phyloP scores from a whole-genome alignment of 1,284 basidiomycete species.

The Ustilago crameri region DNA sequence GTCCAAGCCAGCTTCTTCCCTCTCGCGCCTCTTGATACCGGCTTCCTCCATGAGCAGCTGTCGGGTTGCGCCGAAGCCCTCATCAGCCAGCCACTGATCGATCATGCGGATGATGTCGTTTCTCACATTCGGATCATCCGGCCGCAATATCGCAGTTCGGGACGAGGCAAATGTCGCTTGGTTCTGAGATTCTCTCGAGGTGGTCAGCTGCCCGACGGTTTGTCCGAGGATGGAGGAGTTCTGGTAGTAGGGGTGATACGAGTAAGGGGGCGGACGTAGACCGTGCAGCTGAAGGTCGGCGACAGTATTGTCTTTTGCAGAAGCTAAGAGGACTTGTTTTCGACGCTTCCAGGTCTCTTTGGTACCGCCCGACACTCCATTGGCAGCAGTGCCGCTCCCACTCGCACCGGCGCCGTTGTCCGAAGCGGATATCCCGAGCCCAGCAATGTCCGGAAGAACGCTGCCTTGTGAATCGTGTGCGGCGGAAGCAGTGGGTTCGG shows the following conservation, averaged over 20 bases:
- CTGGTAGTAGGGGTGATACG: constrained; percentile 41
- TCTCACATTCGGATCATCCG: constrained; percentile 52
- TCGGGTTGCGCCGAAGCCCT: constrained; percentile 68
- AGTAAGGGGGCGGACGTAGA: constrained; percentile 47
- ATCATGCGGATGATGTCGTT: constrained; percentile 67
- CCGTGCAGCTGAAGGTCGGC: constrained; percentile 59
- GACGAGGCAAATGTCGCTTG: constrained; percentile 42
- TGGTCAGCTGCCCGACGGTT: constrained; percentile 30
- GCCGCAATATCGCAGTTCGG: constrained; percentile 59
- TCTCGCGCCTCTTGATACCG: constrained; percentile 61
- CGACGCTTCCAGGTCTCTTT: constrained; percentile 58
- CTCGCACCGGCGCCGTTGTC: constrained; percentile 7
- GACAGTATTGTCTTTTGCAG: constrained; percentile 54
- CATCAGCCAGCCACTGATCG: constrained; percentile 69
- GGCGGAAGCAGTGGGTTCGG: not conserved
- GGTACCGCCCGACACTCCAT: constrained; percentile 26
- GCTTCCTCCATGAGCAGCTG: constrained; percentile 69
- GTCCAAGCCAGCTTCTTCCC: constrained; percentile 64
- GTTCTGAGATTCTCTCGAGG: constrained; percentile 28
- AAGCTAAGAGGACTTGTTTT: constrained; percentile 53
- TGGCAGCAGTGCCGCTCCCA: constrained; percentile 1
- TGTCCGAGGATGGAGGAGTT: constrained; percentile 44
- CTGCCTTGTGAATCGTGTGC: constrained; percentile 25
- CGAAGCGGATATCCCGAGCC: constrained; percentile 33
- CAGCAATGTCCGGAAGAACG: constrained; percentile 27